phyloP scores from a whole-genome alignment of 805 yeast species.

The Lachancea waltii region DNA sequence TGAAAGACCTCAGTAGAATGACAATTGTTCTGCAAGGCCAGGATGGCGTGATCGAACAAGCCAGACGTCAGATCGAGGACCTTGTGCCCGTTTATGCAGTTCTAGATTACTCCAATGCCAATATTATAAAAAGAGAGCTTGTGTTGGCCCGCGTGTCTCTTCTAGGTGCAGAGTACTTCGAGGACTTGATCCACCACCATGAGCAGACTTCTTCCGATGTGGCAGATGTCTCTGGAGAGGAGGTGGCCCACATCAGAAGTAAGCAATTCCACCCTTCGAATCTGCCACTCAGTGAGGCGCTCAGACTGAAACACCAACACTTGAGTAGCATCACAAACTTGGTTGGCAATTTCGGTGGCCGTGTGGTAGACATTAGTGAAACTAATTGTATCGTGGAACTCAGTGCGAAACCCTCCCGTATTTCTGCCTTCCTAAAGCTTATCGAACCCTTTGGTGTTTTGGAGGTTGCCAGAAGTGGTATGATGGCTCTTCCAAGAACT shows the following conservation, averaged over 20 bases:
- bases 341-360: slow-evolving; percentile 86
- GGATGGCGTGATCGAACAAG: slow-evolving; percentile 95
- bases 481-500: slow-evolving; percentile 98
- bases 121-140: slow-evolving; percentile 86
- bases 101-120: slow-evolving; percentile 83
- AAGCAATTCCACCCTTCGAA: slow-evolving; percentile 79
- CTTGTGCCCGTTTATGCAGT: slow-evolving; percentile 98
- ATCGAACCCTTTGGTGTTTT: slow-evolving; percentile 93
- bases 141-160: slow-evolving; percentile 86
- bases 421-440: slow-evolving; percentile 78
- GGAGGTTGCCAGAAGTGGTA: slow-evolving; percentile 95
- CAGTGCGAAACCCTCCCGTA: slow-evolving; percentile 87
- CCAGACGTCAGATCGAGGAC: slow-evolving; percentile 95
- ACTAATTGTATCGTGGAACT: slow-evolving; percentile 92
- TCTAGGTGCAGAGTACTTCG: slow-evolving; percentile 97
- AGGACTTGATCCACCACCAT: slow-evolving; percentile 87
- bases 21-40: slow-evolving; percentile 91
- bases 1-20: slow-evolving; percentile 91
- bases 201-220: slow-evolving; percentile 35
- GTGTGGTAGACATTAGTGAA: slow-evolving; percentile 84
- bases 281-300: slow-evolving; percentile 82
- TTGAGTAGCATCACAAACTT: slow-evolving; percentile 76
- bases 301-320: slow-evolving; percentile 89
- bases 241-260: slow-evolving; percentile 25
- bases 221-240: slow-evolving; percentile 23